Conservation (phyloP, 2,329 filamentous ascomycete genomes). For the Fusarium sterilihyphosum region DNA sequence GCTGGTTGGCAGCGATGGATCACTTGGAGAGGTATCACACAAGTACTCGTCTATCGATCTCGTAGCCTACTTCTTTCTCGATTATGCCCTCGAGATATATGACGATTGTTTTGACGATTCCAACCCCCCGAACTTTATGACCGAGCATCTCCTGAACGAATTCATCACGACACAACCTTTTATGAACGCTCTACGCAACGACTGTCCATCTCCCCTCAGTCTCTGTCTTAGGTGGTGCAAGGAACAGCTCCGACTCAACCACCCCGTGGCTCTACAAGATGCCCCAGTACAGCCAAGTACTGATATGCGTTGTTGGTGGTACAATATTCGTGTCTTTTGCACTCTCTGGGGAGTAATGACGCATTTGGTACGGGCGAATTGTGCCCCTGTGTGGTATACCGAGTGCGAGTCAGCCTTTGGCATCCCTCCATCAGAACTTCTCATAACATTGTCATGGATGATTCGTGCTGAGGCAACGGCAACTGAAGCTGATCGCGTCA, state of each 20-base stretch:
- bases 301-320: constrained; percentile 27
- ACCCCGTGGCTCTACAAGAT: constrained; percentile 23
- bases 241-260: constrained; percentile 24
- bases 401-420: constrained; percentile 38
- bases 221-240: constrained; percentile 37
- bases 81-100: constrained; percentile 33
- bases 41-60: constrained; percentile 34
- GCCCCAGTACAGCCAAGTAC: constrained; percentile 15
- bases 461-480: constrained; percentile 23
- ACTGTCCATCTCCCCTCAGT: constrained; percentile 15
- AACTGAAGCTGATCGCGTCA: neutral
- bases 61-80: constrained; percentile 35
- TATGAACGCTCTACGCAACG: neutral
- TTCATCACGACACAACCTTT: constrained; percentile 38
- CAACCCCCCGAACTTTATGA: constrained; percentile 6
- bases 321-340: constrained; percentile 40
- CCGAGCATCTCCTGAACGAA: constrained; percentile 30
- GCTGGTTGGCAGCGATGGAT: constrained; percentile 12
- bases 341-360: constrained; percentile 39
- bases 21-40: constrained; percentile 15
- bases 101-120: constrained; percentile 15
- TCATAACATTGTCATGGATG: constrained; percentile 41
- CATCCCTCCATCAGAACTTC: constrained; percentile 40
- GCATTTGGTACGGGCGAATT: constrained; percentile 13
- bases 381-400: constrained; percentile 32